A percentile compares a stretch with the other conserved stretches of the same genome.
phyloP scores from a whole-genome alignment of 495 filamentous ascomycete species.

The Aspergillus avenaceus region DNA sequence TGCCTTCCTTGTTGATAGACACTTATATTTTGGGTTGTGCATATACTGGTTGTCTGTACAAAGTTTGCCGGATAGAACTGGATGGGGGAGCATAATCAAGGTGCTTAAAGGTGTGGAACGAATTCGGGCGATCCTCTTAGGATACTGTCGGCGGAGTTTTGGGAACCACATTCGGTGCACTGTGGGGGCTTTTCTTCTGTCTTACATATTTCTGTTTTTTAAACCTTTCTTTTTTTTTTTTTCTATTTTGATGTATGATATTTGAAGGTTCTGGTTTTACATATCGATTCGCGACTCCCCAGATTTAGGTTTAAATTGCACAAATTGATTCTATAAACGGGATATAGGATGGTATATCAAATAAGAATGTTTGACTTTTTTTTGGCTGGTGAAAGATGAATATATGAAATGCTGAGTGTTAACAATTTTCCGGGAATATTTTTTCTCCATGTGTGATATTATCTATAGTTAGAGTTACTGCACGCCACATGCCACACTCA shows the following conservation, averaged over 20 bases:
- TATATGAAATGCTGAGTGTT: no score
- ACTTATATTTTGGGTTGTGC: slow-evolving; percentile 22
- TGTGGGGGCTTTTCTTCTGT: neutral
- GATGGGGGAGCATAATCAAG: slow-evolving; percentile 7
- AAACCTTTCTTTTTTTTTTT: neutral
- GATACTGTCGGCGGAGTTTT: neutral
- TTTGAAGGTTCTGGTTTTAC: neutral
- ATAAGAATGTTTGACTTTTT: no score
- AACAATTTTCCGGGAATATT: no score
- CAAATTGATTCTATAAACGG: no score
- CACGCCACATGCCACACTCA: neutral
- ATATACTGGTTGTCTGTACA: slow-evolving; percentile 21
- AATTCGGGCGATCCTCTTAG: slow-evolving; percentile 2
- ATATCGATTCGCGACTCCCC: neutral
- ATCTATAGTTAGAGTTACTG: neutral
- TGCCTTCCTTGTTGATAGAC: slow-evolving; percentile 7
- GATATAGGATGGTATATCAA: no score
- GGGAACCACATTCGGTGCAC: neutral
- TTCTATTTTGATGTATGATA: neutral
- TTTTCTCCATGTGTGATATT: no score
- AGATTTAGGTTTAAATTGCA: neutral
- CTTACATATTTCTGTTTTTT: neutral
- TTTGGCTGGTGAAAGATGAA: no score
- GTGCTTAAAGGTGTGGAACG: slow-evolving; percentile 4
- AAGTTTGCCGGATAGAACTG: slow-evolving; percentile 2